These are phyloP conservation scores for Dacryopinax primogenitus DNA, from an alignment of 768 basidiomycete genomes.

Conservation along the genomic window DNA sequence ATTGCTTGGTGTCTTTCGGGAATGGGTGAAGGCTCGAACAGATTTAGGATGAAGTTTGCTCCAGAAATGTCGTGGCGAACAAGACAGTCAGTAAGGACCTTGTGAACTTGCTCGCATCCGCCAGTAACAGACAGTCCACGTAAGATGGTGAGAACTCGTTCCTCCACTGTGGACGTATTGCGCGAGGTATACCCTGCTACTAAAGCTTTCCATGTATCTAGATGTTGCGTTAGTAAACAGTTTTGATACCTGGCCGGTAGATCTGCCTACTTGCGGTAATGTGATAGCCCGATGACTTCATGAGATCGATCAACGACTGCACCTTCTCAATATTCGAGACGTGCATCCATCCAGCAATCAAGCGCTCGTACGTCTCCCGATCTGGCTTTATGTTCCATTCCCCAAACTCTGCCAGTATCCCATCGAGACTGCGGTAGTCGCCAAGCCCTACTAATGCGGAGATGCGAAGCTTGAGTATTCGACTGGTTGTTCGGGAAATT, in stretches of 20 bases:
- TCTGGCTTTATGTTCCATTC: constrained; percentile 36
- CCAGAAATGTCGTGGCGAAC: constrained; percentile 5
- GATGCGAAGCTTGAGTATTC: constrained; percentile 59
- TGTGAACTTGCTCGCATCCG: constrained; percentile 19
- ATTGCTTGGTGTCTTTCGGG: neutral
- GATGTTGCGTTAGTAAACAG: constrained; percentile 47
- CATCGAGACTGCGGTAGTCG: constrained; percentile 36
- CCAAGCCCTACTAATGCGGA: constrained; percentile 47
- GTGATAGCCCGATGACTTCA: constrained; percentile 45
- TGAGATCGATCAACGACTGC: constrained; percentile 39
- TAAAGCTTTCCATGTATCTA: constrained; percentile 27
- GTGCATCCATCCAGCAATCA: constrained; percentile 53
- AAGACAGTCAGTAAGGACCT: neutral
- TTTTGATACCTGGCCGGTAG: constrained; percentile 45
- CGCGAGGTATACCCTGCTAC: neutral
- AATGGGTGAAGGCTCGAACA: neutral
- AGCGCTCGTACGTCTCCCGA: constrained; percentile 53
- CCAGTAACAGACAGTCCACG: constrained; percentile 29
- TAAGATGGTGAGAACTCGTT: constrained; percentile 36
- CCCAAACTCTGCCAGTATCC: constrained; percentile 41
- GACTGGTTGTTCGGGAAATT: constrained; percentile 37
- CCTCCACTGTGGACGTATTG: neutral
- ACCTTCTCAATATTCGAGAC: constrained; percentile 52
- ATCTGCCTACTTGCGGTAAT: constrained; percentile 39
- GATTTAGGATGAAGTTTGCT: neutral